Base-by-base conservation (phyloP, 2,329 filamentous ascomycete genomes). In the Monosporascus sp. region DNA sequence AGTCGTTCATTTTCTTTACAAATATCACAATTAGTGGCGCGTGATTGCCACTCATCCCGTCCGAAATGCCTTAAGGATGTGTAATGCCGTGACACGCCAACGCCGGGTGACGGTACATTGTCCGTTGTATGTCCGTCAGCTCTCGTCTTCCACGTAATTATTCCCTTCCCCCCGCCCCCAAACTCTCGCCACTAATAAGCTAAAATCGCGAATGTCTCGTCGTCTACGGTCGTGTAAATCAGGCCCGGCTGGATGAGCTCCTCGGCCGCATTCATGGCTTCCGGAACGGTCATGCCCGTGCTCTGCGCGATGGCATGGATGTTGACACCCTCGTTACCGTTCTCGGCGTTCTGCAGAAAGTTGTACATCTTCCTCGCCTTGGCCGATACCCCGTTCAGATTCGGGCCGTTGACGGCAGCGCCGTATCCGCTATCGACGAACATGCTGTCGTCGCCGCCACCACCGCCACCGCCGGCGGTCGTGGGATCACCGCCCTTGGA, bases 151-250 rank as follows among this genome's bases (percentile, higher is more conserved):
- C 24, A 24, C n/a, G 16, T 17, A 6, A 27, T 22, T 20, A n/a
- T 41, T 5, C 17, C 38, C 38, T 3, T 3, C 16, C 19, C 17
- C 38, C 17, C 17, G 7, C 16, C 1, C 37, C 19, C 38, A 19
- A 41, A n/a, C 17, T 11, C 38, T 3, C 3, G 17, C 17, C 7
- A 7, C 37, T 65, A 63, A 14, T 55, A 82, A 55, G 95, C 89
- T 56, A 97, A 75, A 58, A 96, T 77, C 44, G 91, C 90, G 87
- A 89, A 97, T 1, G 93, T 97, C 71, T 89, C 81, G 65, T 97
- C 93, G 72, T 97, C 91, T 7, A 96, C 81, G 9, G 95, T 99
- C 27, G 91, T 90, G 73, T 91, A 99, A 59, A 96, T 89, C 62
- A 90, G 68, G 31, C 91, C 90, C 52, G 82, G 73, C 2, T 77